Evolutionary conservation across 2,329 filamentous ascomycete species (phyloP).

Genomic region (Pyricularia pennisetigena): DNA sequence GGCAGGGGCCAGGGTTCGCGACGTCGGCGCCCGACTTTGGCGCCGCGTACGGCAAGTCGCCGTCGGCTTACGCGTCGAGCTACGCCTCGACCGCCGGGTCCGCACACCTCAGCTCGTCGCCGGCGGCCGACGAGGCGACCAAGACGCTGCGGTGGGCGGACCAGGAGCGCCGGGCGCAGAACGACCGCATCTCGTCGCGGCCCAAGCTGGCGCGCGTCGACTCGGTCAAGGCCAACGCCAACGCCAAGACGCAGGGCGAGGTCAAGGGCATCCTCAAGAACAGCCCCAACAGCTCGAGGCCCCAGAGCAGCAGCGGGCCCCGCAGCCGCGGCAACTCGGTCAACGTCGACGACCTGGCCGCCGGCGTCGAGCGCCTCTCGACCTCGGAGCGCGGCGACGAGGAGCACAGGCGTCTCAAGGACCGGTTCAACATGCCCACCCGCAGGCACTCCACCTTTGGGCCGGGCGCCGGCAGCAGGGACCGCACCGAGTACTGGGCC

Average conservation of each 20-base stretch:
- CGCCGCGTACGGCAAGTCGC: conserved; percentile 7
- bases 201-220: conserved; percentile 11
- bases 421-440: conserved; percentile 13
- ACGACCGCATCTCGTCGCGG: conserved; percentile 19
- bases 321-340: conserved; percentile 4
- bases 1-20: conserved; percentile 9
- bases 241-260: conserved; percentile 9
- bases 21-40: conserved; percentile 13
- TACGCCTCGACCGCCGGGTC: conserved; percentile 9
- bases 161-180: conserved; percentile 17
- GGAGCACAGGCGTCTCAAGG: conserved; percentile 12
- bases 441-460: conserved; percentile 9
- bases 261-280: conserved; percentile 23
- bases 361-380: not conserved
- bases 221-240: conserved; percentile 5
- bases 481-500: conserved; percentile 14
- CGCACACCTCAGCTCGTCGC: conserved; percentile 6
- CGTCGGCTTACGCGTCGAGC: conserved; percentile 7
- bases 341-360: conserved; percentile 1
- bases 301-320: not conserved
- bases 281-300: not conserved
- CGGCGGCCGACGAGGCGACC: conserved; percentile 9
- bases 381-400: conserved; percentile 9
- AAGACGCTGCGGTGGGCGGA: conserved; percentile 21
- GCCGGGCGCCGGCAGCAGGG: conserved; percentile 10